phyloP scores from a whole-genome alignment of 2,329 filamentous ascomycete genomes.

The Sclerotinia spermophila region DNA sequence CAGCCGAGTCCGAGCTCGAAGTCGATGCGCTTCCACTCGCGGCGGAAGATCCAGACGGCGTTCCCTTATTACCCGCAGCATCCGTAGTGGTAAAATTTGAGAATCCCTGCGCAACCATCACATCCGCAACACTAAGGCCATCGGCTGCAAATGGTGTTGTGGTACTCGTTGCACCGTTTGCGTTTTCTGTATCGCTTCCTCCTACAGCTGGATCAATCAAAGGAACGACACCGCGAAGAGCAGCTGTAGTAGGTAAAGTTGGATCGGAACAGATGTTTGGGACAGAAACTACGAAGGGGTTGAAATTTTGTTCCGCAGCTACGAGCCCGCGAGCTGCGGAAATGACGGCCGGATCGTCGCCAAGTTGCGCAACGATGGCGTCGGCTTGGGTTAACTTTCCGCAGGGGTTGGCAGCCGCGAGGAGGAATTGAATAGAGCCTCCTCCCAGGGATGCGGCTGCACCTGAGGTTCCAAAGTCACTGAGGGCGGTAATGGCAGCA shows the following conservation, averaged over 20 bases:
- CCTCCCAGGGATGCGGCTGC: slow-evolving; percentile 62
- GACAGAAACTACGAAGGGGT: slow-evolving; percentile 57
- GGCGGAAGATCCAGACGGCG: slow-evolving; percentile 30
- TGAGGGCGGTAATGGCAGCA: slow-evolving; percentile 50
- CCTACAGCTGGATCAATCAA: slow-evolving; percentile 62
- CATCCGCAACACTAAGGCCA: slow-evolving; percentile 63
- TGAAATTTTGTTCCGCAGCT: slow-evolving; percentile 70
- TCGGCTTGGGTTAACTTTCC: slow-evolving; percentile 63
- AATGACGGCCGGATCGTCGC: slow-evolving; percentile 56
- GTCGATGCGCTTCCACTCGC: slow-evolving; percentile 16
- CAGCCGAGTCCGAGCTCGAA: background rate
- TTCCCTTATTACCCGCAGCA: slow-evolving; percentile 39
- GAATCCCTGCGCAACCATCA: slow-evolving; percentile 60
- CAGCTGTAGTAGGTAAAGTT: slow-evolving; percentile 55
- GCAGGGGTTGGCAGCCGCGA: slow-evolving; percentile 63
- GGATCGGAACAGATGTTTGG: slow-evolving; percentile 63
- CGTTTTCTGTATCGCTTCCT: slow-evolving; percentile 56
- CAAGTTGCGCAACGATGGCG: slow-evolving; percentile 58
- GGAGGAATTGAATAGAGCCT: slow-evolving; percentile 56
- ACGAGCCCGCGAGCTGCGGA: slow-evolving; percentile 60
- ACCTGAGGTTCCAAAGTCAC: slow-evolving; percentile 54
- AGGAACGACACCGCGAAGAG: slow-evolving; percentile 63
- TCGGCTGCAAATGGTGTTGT: slow-evolving; percentile 52
- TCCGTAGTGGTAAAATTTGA: slow-evolving; percentile 51
- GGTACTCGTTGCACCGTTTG: slow-evolving; percentile 52